These are phyloP conservation scores for Acacia confusa DNA, from an alignment of 306 rosid genomes.

Conservation along the genomic window DNA sequence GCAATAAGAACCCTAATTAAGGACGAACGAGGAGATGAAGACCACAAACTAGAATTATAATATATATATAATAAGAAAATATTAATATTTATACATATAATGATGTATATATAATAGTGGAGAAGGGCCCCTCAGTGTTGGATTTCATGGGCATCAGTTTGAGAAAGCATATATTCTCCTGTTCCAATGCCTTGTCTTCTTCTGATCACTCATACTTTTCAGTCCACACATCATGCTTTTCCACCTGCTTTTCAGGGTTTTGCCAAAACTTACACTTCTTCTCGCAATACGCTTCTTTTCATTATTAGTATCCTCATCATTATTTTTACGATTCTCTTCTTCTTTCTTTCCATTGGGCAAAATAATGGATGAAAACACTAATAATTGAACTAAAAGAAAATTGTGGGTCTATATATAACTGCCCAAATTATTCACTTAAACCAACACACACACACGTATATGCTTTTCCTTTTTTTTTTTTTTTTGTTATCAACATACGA, in stretches of 20 bases:
- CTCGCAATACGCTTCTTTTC: background rate
- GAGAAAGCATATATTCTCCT: slow-evolving; percentile 58
- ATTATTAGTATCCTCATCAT: background rate
- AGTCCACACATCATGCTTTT: slow-evolving; percentile 48
- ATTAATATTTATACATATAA: too few relatives aligned
- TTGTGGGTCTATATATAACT: background rate
- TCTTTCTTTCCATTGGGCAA: background rate
- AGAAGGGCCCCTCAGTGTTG: slow-evolving; percentile 39
- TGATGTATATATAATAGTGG: background rate
- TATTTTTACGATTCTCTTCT: background rate
- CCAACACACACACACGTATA: background rate
- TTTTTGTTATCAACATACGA: background rate
- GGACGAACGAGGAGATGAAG: background rate
- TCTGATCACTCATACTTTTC: slow-evolving; percentile 35
- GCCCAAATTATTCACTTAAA: background rate
- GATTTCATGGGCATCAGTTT: slow-evolving; percentile 46
- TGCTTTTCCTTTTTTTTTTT: background rate
- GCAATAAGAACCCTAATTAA: background rate
- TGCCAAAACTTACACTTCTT: slow-evolving; percentile 31
- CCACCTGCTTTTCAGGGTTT: slow-evolving; percentile 50
- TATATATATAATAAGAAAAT: background rate
- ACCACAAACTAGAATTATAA: background rate
- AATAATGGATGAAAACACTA: background rate
- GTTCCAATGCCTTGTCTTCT: slow-evolving; percentile 56
- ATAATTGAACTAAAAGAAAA: background rate